phyloP scores from a whole-genome alignment of 306 rosid genomes.

The Castanopsis chinensis region DNA sequence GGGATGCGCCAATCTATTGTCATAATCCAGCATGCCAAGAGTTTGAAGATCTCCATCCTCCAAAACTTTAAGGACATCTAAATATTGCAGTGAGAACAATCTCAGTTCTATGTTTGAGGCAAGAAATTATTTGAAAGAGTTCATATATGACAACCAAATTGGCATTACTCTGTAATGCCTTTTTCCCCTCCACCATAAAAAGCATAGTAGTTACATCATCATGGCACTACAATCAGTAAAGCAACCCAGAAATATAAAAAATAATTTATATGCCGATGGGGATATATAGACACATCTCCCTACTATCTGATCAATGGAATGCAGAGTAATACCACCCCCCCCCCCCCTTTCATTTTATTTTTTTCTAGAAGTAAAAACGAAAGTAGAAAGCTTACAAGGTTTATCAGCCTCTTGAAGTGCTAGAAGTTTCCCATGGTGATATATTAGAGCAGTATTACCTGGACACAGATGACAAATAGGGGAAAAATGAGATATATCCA shows the following conservation, averaged over 20 bases:
- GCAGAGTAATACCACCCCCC: constrained; percentile 2
- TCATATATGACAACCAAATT: not conserved
- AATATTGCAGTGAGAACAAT: constrained; percentile 8
- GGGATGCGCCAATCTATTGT: constrained; percentile 83
- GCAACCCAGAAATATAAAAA: too few relatives aligned
- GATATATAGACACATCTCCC: too few relatives aligned
- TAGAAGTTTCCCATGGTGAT: constrained; percentile 92
- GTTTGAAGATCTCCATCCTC: constrained; percentile 98
- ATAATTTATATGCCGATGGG: too few relatives aligned
- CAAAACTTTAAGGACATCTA: constrained; percentile 83
- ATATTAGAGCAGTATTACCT: constrained; percentile 88
- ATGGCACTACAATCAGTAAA: not conserved
- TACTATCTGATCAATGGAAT: not conserved
- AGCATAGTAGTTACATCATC: not conserved
- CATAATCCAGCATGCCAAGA: constrained; percentile 86
- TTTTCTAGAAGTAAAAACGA: not conserved
- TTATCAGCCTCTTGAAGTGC: constrained; percentile 93
- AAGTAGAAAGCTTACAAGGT: constrained; percentile 66
- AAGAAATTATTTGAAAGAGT: constrained; percentile 2
- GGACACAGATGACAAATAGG: constrained; percentile 24
- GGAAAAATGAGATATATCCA: too few relatives aligned
- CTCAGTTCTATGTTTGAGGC: not conserved
- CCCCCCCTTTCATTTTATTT: not conserved
- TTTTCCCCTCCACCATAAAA: constrained; percentile 10
- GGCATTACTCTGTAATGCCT: not conserved